These are phyloP conservation scores for Apiotrichum veenhuisii DNA, from an alignment of 1,284 basidiomycete species.

Conservation along the genomic window DNA sequence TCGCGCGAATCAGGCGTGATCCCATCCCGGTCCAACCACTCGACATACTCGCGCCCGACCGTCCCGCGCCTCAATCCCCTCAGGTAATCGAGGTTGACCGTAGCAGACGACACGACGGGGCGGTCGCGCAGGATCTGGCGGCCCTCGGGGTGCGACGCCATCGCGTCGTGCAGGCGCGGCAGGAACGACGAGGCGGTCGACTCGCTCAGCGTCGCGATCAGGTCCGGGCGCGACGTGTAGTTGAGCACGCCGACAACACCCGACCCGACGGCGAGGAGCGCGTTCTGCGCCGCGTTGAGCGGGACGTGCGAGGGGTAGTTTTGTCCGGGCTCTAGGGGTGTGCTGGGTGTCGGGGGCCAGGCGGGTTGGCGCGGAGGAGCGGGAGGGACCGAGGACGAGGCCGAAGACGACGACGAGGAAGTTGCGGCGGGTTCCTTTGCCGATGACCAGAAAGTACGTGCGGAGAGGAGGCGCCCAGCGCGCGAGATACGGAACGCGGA, in stretches of 20 bases:
- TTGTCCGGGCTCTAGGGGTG: neutral
- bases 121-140: slow-evolving; percentile 75
- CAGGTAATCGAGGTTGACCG: slow-evolving; percentile 69
- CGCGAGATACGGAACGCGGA: too few relatives aligned
- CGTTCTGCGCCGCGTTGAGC: slow-evolving; percentile 73
- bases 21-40: slow-evolving; percentile 83
- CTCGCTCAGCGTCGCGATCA: slow-evolving; percentile 88
- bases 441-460: slow-evolving; percentile 1
- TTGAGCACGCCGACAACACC: slow-evolving; percentile 78
- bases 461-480: too few relatives aligned
- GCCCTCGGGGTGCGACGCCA: slow-evolving; percentile 76
- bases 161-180: slow-evolving; percentile 70
- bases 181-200: slow-evolving; percentile 79
- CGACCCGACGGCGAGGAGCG: slow-evolving; percentile 79
- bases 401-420: neutral
- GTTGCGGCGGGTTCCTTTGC: too few relatives aligned
- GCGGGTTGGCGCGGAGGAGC: neutral
- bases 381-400: neutral
- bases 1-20: slow-evolving; percentile 95
- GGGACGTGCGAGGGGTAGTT: slow-evolving; percentile 72
- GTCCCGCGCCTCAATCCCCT: slow-evolving; percentile 69
- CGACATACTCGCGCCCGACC: slow-evolving; percentile 80
- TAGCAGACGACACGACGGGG: slow-evolving; percentile 74
- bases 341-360: neutral
- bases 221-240: slow-evolving; percentile 66